Base-by-base conservation (phyloP, 805 yeast species). In the Hanseniaspora valbyensis region DNA sequence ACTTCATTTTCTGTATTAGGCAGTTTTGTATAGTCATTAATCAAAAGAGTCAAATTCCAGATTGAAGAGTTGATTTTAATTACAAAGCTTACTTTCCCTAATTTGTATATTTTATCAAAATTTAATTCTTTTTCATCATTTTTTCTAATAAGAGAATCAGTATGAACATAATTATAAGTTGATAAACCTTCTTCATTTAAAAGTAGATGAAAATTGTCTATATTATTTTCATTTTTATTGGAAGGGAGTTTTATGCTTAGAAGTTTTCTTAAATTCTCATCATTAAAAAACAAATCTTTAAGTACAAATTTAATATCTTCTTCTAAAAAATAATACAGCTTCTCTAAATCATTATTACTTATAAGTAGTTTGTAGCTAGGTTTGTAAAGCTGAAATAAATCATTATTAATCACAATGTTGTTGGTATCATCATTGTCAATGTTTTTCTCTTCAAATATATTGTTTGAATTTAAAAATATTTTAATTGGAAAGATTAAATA, bases 401-500 rank as follows among this genome's bases (percentile, higher is more conserved):
- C 41, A 19, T 48, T 48, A 30, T 48, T 48, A 14, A 48, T 40
- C 13, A 48, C 51, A 16, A 48, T 39, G 19, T 39, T 48, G 18
- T 30, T 40, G n/a, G 7, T 24, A n/a, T 48, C 51, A 6, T 30
- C 34, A 32, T 21, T 42, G 3, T 48, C 33, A 3, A 29, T 13
- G 10, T 40, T 30, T n/a, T 48, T 28, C 4, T 37, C 16, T 9
- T 40, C 41, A 6, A 48, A n/a, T 12, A 48, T 40, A 13, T 33
- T 48, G 38, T 32, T 48, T 8, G 28, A 19, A 37, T 48, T 39
- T 13, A 48, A 24, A 34, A 22, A 40, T 4, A 48, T 25, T 26
- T 39, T 48, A 8, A 48, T 40, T 22, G 44, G 28, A 26, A 21
- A 48, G 2, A 48, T 30, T 14, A 32, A 25, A 12, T 1, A 68